These are phyloP conservation scores for Sporisorium scitamineum DNA, from an alignment of 1,284 basidiomycete genomes.

Conservation along the genomic window DNA sequence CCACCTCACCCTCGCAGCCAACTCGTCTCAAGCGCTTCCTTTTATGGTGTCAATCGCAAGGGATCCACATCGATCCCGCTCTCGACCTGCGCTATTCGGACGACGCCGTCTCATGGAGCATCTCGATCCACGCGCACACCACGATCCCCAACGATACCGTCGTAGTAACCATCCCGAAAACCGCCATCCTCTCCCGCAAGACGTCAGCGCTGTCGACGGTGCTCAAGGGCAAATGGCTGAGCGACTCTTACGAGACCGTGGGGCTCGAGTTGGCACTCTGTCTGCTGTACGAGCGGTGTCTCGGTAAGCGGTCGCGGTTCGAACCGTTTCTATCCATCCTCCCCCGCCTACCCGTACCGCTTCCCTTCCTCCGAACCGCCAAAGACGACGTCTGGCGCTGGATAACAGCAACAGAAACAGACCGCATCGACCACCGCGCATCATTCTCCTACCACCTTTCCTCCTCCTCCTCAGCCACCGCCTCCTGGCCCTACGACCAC, in stretches of 20 bases:
- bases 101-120: slow-evolving; percentile 27
- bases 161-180: slow-evolving; percentile 41
- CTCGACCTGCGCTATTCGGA: slow-evolving; percentile 25
- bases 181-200: slow-evolving; percentile 44
- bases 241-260: slow-evolving; percentile 33
- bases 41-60: slow-evolving; percentile 17
- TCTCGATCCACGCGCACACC: slow-evolving; percentile 24
- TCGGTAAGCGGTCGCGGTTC: slow-evolving; percentile 41
- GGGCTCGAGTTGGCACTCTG: slow-evolving; percentile 55
- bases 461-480: neutral
- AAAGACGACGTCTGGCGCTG: slow-evolving; percentile 10
- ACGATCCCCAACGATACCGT: slow-evolving; percentile 16
- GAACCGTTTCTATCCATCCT: slow-evolving; percentile 47
- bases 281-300: slow-evolving; percentile 52
- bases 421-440: slow-evolving; percentile 21
- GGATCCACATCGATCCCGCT: slow-evolving; percentile 11
- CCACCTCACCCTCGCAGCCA: neutral
- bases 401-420: slow-evolving; percentile 47
- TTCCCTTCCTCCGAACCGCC: slow-evolving; percentile 32
- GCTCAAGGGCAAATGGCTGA: slow-evolving; percentile 21
- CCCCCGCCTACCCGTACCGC: slow-evolving; percentile 26
- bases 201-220: slow-evolving; percentile 32
- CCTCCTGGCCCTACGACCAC: slow-evolving; percentile 20
- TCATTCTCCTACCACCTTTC: slow-evolving; percentile 6
- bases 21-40: slow-evolving; percentile 17